Evolutionary conservation across 2,329 filamentous ascomycete genomes (phyloP).

Genomic region (Dendrostoma leiphaemia): DNA sequence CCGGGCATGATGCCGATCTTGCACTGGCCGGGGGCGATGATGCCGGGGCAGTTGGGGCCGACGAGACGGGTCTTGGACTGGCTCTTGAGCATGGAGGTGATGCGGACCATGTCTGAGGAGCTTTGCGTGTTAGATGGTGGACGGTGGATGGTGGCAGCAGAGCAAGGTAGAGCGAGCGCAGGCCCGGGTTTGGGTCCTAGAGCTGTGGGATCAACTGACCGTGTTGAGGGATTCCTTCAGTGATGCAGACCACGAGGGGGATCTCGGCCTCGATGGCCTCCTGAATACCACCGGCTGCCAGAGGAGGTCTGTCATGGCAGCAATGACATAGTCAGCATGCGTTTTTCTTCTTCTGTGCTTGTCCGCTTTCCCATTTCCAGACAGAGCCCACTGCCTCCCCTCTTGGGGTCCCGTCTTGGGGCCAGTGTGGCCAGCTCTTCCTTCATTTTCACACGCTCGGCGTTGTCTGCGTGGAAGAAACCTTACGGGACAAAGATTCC

Average conservation of each 20-base stretch:
- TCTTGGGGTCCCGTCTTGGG: too few relatives aligned
- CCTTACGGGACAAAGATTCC: conserved; percentile 93
- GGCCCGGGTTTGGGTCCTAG: too few relatives aligned
- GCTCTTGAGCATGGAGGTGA: conserved; percentile 95
- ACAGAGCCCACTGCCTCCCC: background rate
- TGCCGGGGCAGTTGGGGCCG: conserved; percentile 96
- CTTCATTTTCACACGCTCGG: background rate
- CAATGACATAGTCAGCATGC: conserved; percentile 17
- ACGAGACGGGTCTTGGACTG: conserved; percentile 96
- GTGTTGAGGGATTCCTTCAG: conserved; percentile 96
- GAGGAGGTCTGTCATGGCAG: conserved; percentile 63
- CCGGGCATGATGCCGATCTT: conserved; percentile 99
- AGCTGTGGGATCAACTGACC: conserved; percentile 55
- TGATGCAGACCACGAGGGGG: conserved; percentile 94
- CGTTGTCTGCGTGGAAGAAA: conserved; percentile 46
- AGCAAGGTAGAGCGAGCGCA: too few relatives aligned
- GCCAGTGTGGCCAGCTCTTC: background rate
- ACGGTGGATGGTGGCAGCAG: background rate
- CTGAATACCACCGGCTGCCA: conserved; percentile 93
- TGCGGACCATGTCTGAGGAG: conserved; percentile 96
- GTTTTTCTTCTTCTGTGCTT: background rate
- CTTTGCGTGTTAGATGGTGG: conserved; percentile 18
- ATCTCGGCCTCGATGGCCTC: conserved; percentile 94
- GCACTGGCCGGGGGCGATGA: conserved; percentile 94
- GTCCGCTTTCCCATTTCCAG: background rate